Conservation (phyloP, 164 flowering plant species). For the Berberis vulgaris region DNA sequence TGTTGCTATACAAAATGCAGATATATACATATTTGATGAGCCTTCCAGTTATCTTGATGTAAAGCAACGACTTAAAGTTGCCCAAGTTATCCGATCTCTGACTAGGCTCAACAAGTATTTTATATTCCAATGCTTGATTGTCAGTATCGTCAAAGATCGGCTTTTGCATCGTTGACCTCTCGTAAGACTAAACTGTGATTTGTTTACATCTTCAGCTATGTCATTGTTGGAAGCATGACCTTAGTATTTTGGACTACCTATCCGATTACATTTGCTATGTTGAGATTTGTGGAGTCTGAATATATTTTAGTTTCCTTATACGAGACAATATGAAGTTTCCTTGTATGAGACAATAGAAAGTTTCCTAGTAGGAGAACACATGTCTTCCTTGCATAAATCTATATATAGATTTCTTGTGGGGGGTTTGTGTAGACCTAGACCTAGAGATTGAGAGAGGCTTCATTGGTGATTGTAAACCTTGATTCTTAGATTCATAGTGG, state of each 20-base stretch:
- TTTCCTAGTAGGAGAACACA: too few relatives aligned
- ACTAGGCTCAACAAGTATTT: conserved; percentile 75
- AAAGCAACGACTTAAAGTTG: conserved; percentile 96
- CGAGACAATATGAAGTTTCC: too few relatives aligned
- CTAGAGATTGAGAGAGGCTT: too few relatives aligned
- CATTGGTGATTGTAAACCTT: too few relatives aligned
- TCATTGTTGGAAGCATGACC: conserved; percentile 98
- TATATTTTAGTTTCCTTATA: too few relatives aligned
- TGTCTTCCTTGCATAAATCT: too few relatives aligned
- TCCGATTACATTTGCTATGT: conserved; percentile 89
- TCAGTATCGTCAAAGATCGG: not conserved
- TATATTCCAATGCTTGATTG: not conserved
- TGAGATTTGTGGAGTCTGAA: too few relatives aligned
- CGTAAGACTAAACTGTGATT: not conserved
- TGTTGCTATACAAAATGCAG: conserved; percentile 89
- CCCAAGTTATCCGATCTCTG: conserved; percentile 87
- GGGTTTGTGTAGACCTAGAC: too few relatives aligned
- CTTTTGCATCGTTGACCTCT: not conserved
- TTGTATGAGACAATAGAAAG: too few relatives aligned
- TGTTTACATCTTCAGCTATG: conserved; percentile 61
- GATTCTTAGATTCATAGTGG: too few relatives aligned
- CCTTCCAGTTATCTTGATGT: conserved; percentile 99
- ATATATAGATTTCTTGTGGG: too few relatives aligned
- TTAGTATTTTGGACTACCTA: conserved; percentile 93
- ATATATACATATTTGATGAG: conserved; percentile 98